Conservation (phyloP, 495 filamentous ascomycete genomes). For the Tuber microsphaerosporum region DNA sequence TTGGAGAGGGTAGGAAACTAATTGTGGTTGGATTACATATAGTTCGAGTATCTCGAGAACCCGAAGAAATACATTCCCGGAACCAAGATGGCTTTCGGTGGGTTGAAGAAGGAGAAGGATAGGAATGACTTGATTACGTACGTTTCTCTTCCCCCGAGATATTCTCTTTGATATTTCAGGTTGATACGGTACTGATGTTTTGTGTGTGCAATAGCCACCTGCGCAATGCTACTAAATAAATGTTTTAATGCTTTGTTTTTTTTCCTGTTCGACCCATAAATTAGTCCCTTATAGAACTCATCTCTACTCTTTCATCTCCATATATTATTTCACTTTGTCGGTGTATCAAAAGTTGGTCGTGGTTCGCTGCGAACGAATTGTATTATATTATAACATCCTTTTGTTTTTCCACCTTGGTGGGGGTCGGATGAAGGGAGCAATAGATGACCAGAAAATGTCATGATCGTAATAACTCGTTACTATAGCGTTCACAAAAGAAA, state of each 20-base stretch:
- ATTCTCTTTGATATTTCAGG: neutral
- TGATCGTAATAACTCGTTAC: neutral
- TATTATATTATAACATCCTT: neutral
- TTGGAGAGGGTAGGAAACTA: slow-evolving; percentile 26
- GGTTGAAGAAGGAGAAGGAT: slow-evolving; percentile 99
- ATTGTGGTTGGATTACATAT: slow-evolving; percentile 22
- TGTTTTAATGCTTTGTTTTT: neutral
- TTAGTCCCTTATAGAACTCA: slow-evolving; percentile 27
- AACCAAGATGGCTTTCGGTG: slow-evolving; percentile 99
- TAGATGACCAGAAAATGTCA: neutral
- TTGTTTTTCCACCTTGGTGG: neutral
- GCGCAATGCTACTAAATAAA: slow-evolving; percentile 31
- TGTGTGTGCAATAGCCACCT: slow-evolving; percentile 16
- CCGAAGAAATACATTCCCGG: slow-evolving; percentile 96
- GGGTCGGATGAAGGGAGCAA: neutral
- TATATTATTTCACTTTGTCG: neutral
- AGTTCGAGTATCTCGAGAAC: slow-evolving; percentile 87
- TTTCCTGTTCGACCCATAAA: slow-evolving; percentile 11
- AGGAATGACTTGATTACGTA: slow-evolving; percentile 98
- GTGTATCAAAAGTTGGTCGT: neutral
- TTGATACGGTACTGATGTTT: slow-evolving; percentile 4
- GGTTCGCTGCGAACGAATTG: neutral
- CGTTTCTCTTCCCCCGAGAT: slow-evolving; percentile 41
- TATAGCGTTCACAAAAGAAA: neutral
- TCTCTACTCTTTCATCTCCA: slow-evolving; percentile 31